Evolutionary conservation across 2,329 filamentous ascomycete genomes (phyloP).

Genomic region (Aspergillus ibericus): DNA sequence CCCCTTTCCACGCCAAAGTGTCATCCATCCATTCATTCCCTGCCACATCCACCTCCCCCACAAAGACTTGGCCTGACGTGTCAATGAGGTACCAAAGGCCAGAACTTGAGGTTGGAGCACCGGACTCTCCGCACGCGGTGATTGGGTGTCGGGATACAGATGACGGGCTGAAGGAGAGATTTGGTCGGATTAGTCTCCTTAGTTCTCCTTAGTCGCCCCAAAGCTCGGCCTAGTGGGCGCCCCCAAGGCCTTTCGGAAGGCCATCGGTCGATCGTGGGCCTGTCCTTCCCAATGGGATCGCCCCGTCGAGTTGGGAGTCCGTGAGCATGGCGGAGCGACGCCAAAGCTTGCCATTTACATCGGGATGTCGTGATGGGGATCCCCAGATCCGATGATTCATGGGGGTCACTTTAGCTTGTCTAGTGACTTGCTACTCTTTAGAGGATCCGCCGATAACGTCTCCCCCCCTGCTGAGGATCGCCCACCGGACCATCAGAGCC

Average conservation of each 20-base stretch:
- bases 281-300: not conserved
- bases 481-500: not conserved
- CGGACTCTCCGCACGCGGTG: not conserved
- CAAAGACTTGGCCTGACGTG: conserved; percentile 1
- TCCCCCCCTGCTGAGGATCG: not conserved
- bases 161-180: conserved; percentile 1
- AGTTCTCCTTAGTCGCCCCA: not conserved
- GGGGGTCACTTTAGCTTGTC: not conserved
- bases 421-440: not conserved
- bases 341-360: conserved; percentile 1
- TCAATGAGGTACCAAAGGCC: not conserved
- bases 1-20: not conserved
- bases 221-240: not conserved
- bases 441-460: not conserved
- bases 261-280: conserved; percentile 6
- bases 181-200: not conserved
- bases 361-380: conserved; percentile 9
- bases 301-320: conserved; percentile 2
- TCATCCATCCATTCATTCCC: not conserved
- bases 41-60: not conserved
- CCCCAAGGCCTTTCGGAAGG: not conserved
- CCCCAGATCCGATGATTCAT: conserved; percentile 7
- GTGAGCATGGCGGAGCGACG: not conserved
- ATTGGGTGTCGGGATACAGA: conserved; percentile 1
- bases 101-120: not conserved